A percentile compares a stretch with the other conserved stretches of the same genome.
Evolutionary conservation across 2,329 filamentous ascomycete genomes (phyloP).

Genomic region (Clonostachys chloroleuca): DNA sequence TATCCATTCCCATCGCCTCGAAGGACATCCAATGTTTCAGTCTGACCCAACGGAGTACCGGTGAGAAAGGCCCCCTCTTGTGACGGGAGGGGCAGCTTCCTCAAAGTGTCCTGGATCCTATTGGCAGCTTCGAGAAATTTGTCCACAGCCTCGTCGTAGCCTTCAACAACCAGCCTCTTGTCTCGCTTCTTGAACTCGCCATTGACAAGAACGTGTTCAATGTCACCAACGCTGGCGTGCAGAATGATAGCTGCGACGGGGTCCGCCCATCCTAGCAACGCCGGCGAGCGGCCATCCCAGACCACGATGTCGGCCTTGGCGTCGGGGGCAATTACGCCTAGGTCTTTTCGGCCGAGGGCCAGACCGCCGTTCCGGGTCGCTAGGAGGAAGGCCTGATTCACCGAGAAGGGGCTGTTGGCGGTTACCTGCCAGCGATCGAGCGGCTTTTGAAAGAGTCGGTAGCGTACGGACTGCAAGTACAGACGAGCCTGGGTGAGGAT

Average conservation of each 20-base stretch:
- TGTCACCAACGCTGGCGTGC: conserved; percentile 47
- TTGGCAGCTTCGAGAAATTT: conserved; percentile 3
- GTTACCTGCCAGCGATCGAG: conserved; percentile 36
- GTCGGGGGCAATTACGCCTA: conserved; percentile 41
- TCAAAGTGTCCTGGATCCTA: conserved; percentile 2
- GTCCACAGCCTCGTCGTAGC: conserved; percentile 6
- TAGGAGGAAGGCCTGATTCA: conserved; percentile 49
- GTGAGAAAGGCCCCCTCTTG: background rate
- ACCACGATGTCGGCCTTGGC: conserved; percentile 52
- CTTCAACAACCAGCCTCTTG: conserved; percentile 22
- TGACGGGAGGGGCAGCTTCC: background rate
- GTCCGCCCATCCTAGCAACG: conserved; percentile 49
- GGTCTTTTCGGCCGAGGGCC: conserved; percentile 42
- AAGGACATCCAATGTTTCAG: background rate
- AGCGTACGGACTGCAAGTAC: conserved; percentile 40
- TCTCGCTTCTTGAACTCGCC: conserved; percentile 43
- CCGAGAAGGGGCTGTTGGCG: conserved; percentile 43
- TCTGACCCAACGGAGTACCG: background rate
- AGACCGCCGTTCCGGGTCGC: conserved; percentile 47
- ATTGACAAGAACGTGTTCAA: conserved; percentile 44
- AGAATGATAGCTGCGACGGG: conserved; percentile 52
- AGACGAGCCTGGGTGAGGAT: conserved; percentile 46
- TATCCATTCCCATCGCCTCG: conserved; percentile 3
- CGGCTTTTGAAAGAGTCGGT: conserved; percentile 14
- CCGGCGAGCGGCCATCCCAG: conserved; percentile 42